A percentile compares a stretch with the other conserved stretches of the same genome.
These are phyloP conservation scores for Ilyonectria sp. DNA, from an alignment of 2,329 filamentous ascomycete genomes.

Conservation along the genomic window DNA sequence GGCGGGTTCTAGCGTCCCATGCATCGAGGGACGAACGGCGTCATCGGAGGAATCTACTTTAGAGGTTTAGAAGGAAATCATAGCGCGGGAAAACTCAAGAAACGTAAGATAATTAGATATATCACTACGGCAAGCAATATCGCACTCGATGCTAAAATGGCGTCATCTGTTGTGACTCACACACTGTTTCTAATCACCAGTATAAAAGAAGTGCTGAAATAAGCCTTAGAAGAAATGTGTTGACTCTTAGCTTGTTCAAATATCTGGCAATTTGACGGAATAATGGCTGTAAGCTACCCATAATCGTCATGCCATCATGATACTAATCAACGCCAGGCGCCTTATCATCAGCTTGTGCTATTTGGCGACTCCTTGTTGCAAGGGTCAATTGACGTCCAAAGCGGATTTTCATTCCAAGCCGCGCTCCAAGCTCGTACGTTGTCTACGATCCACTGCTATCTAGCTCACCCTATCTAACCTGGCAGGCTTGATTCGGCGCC, in stretches of 20 bases:
- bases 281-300: neutral
- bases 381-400: constrained; percentile 11
- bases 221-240: too few species aligned
- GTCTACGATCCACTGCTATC: neutral
- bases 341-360: constrained; percentile 13
- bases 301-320: neutral
- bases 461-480: neutral
- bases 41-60: too few species aligned
- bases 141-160: too few species aligned
- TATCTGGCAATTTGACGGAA: neutral
- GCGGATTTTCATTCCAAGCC: constrained; percentile 14
- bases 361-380: constrained; percentile 15
- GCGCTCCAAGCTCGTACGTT: constrained; percentile 10
- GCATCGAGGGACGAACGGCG: too few species aligned
- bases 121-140: too few species aligned
- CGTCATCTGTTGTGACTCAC: too few species aligned
- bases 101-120: too few species aligned
- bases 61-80: too few species aligned
- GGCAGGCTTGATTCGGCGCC: constrained; percentile 12
- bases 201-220: too few species aligned
- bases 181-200: too few species aligned
- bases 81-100: too few species aligned
- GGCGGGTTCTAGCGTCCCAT: too few species aligned
- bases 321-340: neutral
- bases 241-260: neutral